Evolutionary conservation across 148 eudicot species (phyloP).

Genomic region (Fagopyrum tataricum): DNA sequence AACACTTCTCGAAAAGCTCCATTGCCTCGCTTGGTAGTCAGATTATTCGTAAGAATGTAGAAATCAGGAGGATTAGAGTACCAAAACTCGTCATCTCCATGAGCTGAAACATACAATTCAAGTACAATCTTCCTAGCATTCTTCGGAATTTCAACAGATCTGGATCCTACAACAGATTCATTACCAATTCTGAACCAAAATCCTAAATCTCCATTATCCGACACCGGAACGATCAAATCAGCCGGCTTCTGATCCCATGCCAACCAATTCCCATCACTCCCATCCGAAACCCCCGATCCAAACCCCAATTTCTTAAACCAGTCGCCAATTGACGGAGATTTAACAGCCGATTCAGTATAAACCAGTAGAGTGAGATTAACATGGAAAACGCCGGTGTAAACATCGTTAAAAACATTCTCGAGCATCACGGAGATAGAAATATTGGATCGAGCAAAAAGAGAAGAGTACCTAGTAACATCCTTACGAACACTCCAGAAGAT

Average conservation of each 20-base stretch:
- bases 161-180: slow-evolving; percentile 30
- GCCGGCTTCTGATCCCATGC: slow-evolving; percentile 47
- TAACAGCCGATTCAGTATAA: slow-evolving; percentile 23
- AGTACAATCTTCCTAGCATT: slow-evolving; percentile 53
- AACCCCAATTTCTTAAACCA: slow-evolving; percentile 26
- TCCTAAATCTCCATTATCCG: slow-evolving; percentile 32
- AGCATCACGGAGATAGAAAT: slow-evolving; percentile 59
- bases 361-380: slow-evolving; percentile 43
- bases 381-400: slow-evolving; percentile 53
- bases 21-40: slow-evolving; percentile 46
- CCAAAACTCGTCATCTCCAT: slow-evolving; percentile 95
- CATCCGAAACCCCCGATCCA: slow-evolving; percentile 15
- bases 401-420: slow-evolving; percentile 56
- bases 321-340: not conserved
- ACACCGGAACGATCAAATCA: slow-evolving; percentile 72
- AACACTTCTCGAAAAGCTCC: slow-evolving; percentile 65
- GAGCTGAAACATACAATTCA: slow-evolving; percentile 72
- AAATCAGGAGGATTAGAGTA: slow-evolving; percentile 72
- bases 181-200: slow-evolving; percentile 65
- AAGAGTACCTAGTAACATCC: slow-evolving; percentile 63
- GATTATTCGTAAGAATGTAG: slow-evolving; percentile 43
- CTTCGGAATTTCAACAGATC: slow-evolving; percentile 33
- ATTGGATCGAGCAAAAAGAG: slow-evolving; percentile 29
- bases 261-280: not conserved
- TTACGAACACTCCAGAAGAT: slow-evolving; percentile 60